Base-by-base conservation (phyloP, 495 filamentous ascomycete species). In the Aspergillus olivimuriae region DNA sequence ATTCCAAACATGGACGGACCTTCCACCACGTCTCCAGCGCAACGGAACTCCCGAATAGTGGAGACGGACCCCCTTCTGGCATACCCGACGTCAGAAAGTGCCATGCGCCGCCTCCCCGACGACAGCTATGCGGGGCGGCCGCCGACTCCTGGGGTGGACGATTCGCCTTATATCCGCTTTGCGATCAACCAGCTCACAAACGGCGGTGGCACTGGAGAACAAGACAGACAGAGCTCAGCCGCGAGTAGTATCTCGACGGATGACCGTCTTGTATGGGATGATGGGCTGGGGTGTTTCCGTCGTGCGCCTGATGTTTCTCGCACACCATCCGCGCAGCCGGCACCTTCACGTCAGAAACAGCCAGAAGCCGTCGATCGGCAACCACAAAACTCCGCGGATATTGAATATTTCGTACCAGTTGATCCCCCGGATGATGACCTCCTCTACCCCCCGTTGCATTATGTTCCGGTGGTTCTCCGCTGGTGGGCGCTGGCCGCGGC, bases 111-210 rank as follows among this genome's bases (percentile, higher is more conserved):
- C 46, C 47, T 50, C 1, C 52, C 58, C 20, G 63, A 62, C 41
- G 64, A 69, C 28, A 48, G 37, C 34, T 65, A 63, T 43, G 56
- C 57, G 4, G 61, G 66, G 5, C 54, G 57, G 6, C 67, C 73
- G 21, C 70, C 78, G 1, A 84, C 83, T 1, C 83, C 83, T 1
- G 80, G 73, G 10, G 54, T 76, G 34, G 82, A 86, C 48, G 77
- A 84, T 57, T 81, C 77, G 22, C 81, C 82, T 11, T 86, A 81
- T 53, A 80, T 87, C 35, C 79, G 74, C 22, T 86, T 84, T 56
- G 83, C 83, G 26, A 80, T 87, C 37, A 80, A 84, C 39, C 83
- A 86, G 53, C 68, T 87, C 40, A 86, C 83, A 5, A 63, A 77
- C 18, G 78, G 86, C 49, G 81, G 83, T 42, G 74, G 81, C 36